A percentile compares a stretch with the other conserved stretches of the same genome.
Conservation (phyloP, 768 basidiomycete genomes). For the Termitomyces titanicus region DNA sequence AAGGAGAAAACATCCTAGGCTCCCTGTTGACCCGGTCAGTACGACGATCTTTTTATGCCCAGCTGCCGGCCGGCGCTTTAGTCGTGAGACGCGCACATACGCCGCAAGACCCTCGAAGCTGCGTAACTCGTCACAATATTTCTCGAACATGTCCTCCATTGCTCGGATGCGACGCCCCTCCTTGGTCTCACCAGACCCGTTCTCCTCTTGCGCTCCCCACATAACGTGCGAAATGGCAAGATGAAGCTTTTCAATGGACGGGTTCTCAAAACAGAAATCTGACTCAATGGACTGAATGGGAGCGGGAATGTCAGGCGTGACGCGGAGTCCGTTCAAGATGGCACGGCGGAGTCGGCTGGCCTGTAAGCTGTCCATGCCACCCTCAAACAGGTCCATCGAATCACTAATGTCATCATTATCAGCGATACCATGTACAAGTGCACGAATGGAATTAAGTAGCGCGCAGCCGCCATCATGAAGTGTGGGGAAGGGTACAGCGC, state of each 20-base stretch:
- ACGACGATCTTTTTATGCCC: slow-evolving; percentile 23
- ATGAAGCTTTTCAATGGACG: slow-evolving; percentile 23
- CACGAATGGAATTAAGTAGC: slow-evolving; percentile 18
- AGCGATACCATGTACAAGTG: slow-evolving; percentile 19
- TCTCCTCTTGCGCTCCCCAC: slow-evolving; percentile 9
- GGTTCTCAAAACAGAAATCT: slow-evolving; percentile 29
- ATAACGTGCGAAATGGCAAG: slow-evolving; percentile 19
- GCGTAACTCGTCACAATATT: slow-evolving; percentile 16
- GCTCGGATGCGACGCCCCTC: slow-evolving; percentile 17
- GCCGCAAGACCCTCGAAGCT: slow-evolving; percentile 11
- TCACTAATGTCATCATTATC: slow-evolving; percentile 19
- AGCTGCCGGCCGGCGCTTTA: slow-evolving; percentile 1
- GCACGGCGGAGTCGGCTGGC: slow-evolving; percentile 30
- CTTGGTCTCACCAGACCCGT: not conserved
- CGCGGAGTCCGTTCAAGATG: slow-evolving; percentile 21
- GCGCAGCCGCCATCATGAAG: slow-evolving; percentile 17
- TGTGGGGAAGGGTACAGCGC: slow-evolving; percentile 21
- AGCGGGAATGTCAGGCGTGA: slow-evolving; percentile 16
- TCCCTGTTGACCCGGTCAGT: slow-evolving; percentile 36
- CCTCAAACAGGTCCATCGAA: slow-evolving; percentile 33
- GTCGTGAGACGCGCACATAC: slow-evolving; percentile 10
- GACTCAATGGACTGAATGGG: slow-evolving; percentile 19
- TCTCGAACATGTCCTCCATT: slow-evolving; percentile 27
- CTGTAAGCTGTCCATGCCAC: slow-evolving; percentile 38
- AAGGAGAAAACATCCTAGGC: slow-evolving; percentile 31